Evolutionary conservation across 2,329 filamentous ascomycete species (phyloP).

Genomic region (Phialophora macrospora): DNA sequence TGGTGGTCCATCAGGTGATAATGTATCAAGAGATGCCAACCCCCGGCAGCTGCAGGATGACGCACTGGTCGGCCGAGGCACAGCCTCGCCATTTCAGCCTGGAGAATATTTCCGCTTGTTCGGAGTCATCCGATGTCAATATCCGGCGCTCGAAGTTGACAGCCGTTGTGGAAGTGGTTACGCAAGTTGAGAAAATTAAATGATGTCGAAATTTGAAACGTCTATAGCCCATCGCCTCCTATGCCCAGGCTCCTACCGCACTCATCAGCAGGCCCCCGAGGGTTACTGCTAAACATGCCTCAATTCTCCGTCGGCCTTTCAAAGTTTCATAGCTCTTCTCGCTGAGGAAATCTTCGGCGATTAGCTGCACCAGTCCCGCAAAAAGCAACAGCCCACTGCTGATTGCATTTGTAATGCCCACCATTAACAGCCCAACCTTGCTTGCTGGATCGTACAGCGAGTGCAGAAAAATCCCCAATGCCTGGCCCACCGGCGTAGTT

Average conservation of each 20-base stretch:
- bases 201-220: neutral
- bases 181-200: neutral
- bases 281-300: slow-evolving; percentile 67
- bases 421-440: slow-evolving; percentile 75
- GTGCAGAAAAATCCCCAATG: slow-evolving; percentile 77
- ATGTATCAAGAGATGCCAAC: neutral
- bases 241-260: slow-evolving; percentile 69
- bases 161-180: neutral
- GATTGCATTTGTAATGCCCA: slow-evolving; percentile 86
- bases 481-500: slow-evolving; percentile 82
- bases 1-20: neutral
- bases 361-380: slow-evolving; percentile 79
- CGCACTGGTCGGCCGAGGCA: neutral
- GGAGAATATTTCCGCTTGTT: neutral
- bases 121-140: no score
- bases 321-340: slow-evolving; percentile 67
- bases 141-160: neutral
- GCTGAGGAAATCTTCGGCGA: slow-evolving; percentile 81
- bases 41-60: slow-evolving; percentile 14
- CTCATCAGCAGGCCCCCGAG: slow-evolving; percentile 67
- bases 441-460: slow-evolving; percentile 79
- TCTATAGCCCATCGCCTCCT: slow-evolving; percentile 12
- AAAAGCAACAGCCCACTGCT: slow-evolving; percentile 80
- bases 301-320: slow-evolving; percentile 61
- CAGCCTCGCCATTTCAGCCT: neutral